Conservation (phyloP, 441 rosid species). For the Croton setiger region DNA sequence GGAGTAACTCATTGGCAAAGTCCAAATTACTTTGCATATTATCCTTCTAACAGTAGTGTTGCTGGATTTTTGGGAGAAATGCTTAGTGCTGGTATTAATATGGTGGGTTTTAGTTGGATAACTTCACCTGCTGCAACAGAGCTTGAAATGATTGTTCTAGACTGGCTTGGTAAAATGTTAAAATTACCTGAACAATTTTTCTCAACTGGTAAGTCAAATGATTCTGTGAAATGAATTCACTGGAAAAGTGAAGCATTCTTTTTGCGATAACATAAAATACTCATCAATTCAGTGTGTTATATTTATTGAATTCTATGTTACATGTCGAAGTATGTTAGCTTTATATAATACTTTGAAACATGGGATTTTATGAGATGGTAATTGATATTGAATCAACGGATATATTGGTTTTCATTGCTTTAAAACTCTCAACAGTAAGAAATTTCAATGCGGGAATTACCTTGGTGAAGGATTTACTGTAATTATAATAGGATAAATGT, state of each 20-base stretch:
- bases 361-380: neutral
- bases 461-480: neutral
- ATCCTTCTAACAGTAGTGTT: slow-evolving; percentile 69
- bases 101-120: slow-evolving; percentile 83
- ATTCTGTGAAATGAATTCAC: neutral
- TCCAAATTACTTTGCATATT: slow-evolving; percentile 74
- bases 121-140: slow-evolving; percentile 91
- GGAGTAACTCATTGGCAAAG: slow-evolving; percentile 95
- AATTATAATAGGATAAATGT: neutral
- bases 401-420: neutral
- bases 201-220: slow-evolving; percentile 44
- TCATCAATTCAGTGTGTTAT: neutral
- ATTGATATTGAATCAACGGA: neutral
- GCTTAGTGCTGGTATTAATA: slow-evolving; percentile 74
- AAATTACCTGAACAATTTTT: slow-evolving; percentile 70
- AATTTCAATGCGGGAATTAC: neutral
- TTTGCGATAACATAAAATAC: neutral
- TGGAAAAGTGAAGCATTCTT: neutral
- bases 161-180: slow-evolving; percentile 84
- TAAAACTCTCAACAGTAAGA: neutral
- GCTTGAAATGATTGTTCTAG: slow-evolving; percentile 78
- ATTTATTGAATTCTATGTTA: no score
- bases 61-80: slow-evolving; percentile 91
- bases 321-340: no score
- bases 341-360: neutral